Conservation (phyloP, 2,329 filamentous ascomycete species). For the Arthrobotrys pseudoclavata region DNA sequence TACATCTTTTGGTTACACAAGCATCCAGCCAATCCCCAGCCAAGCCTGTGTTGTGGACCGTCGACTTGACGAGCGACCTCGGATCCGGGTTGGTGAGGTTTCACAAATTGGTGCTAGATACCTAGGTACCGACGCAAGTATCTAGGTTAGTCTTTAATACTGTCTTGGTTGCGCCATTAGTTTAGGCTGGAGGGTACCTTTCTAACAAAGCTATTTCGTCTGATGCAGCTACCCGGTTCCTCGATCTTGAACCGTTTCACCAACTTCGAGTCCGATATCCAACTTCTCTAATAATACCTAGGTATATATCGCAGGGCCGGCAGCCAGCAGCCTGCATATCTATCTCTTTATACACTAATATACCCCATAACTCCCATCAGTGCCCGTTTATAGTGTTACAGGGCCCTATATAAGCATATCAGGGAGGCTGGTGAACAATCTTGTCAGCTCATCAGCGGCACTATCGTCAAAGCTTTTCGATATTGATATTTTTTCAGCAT, state of each 20-base stretch:
- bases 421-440: no score
- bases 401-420: no score
- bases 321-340: no score
- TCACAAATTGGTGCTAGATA: neutral
- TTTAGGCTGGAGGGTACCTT: neutral
- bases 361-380: no score
- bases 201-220: no score
- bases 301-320: no score
- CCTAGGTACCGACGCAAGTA: neutral
- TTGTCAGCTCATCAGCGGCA: neutral
- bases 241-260: no score
- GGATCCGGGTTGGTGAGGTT: conserved; percentile 14
- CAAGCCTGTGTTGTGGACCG: neutral
- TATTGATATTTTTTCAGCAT: neutral
- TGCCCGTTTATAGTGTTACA: no score
- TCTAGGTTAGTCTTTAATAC: neutral
- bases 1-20: conserved; percentile 1
- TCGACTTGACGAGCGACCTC: conserved; percentile 12
- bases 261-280: no score
- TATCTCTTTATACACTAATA: no score
- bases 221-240: no score
- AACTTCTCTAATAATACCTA: no score
- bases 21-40: neutral
- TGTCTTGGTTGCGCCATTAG: neutral
- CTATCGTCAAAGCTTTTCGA: neutral